A percentile compares a stretch with the other conserved stretches of the same genome.
phyloP scores from a whole-genome alignment of 768 basidiomycete species.

The Gloeostereum incarnatum region DNA sequence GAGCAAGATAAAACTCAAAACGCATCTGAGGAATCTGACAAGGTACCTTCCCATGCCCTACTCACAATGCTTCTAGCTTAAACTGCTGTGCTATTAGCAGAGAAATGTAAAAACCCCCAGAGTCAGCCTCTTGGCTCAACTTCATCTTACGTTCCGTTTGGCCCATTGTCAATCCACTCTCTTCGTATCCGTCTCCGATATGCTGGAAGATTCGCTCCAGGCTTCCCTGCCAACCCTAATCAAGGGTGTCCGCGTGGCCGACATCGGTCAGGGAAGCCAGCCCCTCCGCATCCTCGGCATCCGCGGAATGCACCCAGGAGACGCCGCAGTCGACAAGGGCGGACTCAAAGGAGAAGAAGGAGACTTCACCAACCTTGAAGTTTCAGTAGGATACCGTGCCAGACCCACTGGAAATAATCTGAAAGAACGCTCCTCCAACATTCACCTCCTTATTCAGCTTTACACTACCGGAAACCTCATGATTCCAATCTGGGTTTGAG shows the following conservation, averaged over 20 bases:
- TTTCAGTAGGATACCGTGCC: slow-evolving; percentile 61
- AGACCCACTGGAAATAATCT: slow-evolving; percentile 30
- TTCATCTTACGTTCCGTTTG: slow-evolving; percentile 51
- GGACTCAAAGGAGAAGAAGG: slow-evolving; percentile 29
- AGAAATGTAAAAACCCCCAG: slow-evolving; percentile 17
- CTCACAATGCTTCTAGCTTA: no score
- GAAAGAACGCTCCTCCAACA: slow-evolving; percentile 40
- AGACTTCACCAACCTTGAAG: slow-evolving; percentile 56
- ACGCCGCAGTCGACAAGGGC: slow-evolving; percentile 16
- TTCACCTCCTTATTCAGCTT: slow-evolving; percentile 64
- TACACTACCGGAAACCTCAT: slow-evolving; percentile 36
- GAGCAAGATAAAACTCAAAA: no score
- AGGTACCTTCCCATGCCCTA: no score
- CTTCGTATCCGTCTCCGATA: slow-evolving; percentile 48
- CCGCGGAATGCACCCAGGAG: slow-evolving; percentile 32
- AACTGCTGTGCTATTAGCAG: no score
- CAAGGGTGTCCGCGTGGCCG: slow-evolving; percentile 59
- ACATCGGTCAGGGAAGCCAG: slow-evolving; percentile 61
- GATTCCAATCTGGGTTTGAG: slow-evolving; percentile 54
- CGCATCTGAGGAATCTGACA: no score
- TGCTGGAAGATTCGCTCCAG: slow-evolving; percentile 53
- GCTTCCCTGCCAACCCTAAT: slow-evolving; percentile 39
- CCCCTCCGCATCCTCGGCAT: slow-evolving; percentile 63
- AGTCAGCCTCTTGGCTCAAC: slow-evolving; percentile 54
- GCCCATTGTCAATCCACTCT: slow-evolving; percentile 71